A percentile compares a stretch with the other conserved stretches of the same genome.
These are phyloP conservation scores for Sanghuangporus weigelae DNA, from an alignment of 1,284 basidiomycete species.

Conservation along the genomic window DNA sequence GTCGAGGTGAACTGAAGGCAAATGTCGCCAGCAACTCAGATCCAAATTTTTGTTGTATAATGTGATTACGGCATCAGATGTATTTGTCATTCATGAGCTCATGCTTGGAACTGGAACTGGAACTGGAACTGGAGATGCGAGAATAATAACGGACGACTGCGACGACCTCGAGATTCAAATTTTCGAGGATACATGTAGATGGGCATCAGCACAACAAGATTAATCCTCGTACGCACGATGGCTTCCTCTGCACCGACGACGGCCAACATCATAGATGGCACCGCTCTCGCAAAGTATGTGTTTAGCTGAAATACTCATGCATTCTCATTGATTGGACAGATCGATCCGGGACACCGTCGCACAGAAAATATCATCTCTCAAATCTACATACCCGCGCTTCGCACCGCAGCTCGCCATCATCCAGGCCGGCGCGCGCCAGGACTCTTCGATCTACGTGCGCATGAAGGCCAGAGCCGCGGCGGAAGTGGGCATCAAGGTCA, in stretches of 20 bases:
- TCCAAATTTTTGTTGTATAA: not conserved
- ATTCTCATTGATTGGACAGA: constrained; percentile 36
- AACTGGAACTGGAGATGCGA: too few relatives aligned
- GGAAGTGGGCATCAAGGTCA: constrained; percentile 89
- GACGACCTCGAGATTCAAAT: too few relatives aligned
- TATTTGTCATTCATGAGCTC: too few relatives aligned
- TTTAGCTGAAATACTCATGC: constrained; percentile 17
- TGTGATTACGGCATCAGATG: not conserved
- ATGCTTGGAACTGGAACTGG: too few relatives aligned
- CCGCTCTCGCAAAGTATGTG: constrained; percentile 77
- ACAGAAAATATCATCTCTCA: constrained; percentile 55
- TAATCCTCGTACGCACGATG: constrained; percentile 33
- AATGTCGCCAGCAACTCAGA: too few relatives aligned
- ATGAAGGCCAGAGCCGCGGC: constrained; percentile 98
- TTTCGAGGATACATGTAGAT: too few relatives aligned
- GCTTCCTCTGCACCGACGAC: constrained; percentile 42
- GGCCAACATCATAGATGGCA: constrained; percentile 79
- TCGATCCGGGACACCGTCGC: constrained; percentile 75
- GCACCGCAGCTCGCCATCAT: constrained; percentile 88
- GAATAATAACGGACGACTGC: too few relatives aligned
- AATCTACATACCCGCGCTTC: constrained; percentile 74
- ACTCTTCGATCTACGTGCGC: constrained; percentile 91
- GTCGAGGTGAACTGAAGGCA: not conserved
- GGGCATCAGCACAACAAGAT: too few relatives aligned
- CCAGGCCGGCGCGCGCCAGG: constrained; percentile 89